These are phyloP conservation scores for Boletellus ananiceps DNA, from an alignment of 768 basidiomycete genomes.

Conservation along the genomic window DNA sequence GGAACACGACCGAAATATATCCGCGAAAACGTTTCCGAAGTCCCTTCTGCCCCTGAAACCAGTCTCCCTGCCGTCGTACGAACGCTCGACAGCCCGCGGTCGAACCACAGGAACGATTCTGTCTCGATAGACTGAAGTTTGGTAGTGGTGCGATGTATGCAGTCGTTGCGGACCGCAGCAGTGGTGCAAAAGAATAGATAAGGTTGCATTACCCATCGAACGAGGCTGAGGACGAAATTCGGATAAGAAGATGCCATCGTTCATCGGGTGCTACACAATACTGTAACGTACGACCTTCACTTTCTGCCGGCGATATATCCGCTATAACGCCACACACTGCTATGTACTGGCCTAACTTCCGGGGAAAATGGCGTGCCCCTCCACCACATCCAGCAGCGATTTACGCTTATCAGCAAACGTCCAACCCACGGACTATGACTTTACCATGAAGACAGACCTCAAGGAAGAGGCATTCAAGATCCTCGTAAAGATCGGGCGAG, in stretches of 20 bases:
- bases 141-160: not conserved
- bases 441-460: slow-evolving; percentile 79
- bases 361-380: too few species aligned
- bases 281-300: too few species aligned
- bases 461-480: too few species aligned
- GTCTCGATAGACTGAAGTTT: not conserved
- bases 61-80: not conserved
- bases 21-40: slow-evolving; percentile 49
- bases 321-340: too few species aligned
- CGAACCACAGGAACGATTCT: not conserved
- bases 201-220: not conserved
- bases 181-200: slow-evolving; percentile 1
- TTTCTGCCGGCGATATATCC: too few species aligned
- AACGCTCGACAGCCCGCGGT: slow-evolving; percentile 2
- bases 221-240: too few species aligned
- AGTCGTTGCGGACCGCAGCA: not conserved
- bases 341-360: too few species aligned
- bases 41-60: slow-evolving; percentile 37
- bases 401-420: slow-evolving; percentile 39
- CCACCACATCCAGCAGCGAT: too few species aligned
- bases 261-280: too few species aligned
- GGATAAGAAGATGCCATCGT: too few species aligned
- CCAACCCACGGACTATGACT: slow-evolving; percentile 71
- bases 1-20: slow-evolving; percentile 44
- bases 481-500: too few species aligned